Conservation (phyloP, 2,329 filamentous ascomycete genomes). For the Microcyclospora pomicola region DNA sequence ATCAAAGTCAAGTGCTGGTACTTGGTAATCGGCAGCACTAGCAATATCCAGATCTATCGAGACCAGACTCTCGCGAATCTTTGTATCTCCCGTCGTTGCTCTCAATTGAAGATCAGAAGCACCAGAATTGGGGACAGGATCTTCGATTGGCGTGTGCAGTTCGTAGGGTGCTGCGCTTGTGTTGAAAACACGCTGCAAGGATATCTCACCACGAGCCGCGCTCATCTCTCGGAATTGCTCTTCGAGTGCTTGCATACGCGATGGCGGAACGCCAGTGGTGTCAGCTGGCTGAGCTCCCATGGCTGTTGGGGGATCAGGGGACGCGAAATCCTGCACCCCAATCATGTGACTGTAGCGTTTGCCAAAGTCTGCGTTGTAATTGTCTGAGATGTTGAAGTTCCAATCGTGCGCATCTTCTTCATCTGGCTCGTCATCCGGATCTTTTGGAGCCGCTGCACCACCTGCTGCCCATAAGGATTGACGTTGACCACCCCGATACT, state of each 20-base stretch:
- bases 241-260: conserved; percentile 23
- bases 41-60: conserved; percentile 47
- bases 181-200: conserved; percentile 45
- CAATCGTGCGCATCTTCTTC: conserved; percentile 39
- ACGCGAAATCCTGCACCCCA: conserved; percentile 9
- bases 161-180: conserved; percentile 42
- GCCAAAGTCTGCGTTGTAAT: conserved; percentile 37
- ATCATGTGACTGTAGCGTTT: conserved; percentile 22
- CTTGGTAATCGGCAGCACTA: conserved; percentile 33
- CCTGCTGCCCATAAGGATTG: conserved; percentile 49
- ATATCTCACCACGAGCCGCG: conserved; percentile 42
- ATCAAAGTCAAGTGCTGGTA: conserved; percentile 32
- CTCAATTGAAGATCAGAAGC: conserved; percentile 42
- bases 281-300: conserved; percentile 7
- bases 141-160: conserved; percentile 40
- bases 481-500: conserved; percentile 56
- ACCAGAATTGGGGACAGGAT: conserved; percentile 28
- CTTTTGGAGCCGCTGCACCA: conserved; percentile 40
- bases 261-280: conserved; percentile 9
- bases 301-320: conserved; percentile 3
- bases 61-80: conserved; percentile 38
- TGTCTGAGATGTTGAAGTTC: conserved; percentile 52
- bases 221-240: conserved; percentile 43
- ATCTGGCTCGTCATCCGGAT: conserved; percentile 25
- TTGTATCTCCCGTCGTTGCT: conserved; percentile 25